A percentile compares a stretch with the other conserved stretches of the same genome.
These are phyloP conservation scores for Polyplosphaeria fusca DNA, from an alignment of 495 filamentous ascomycete species.

Conservation along the genomic window DNA sequence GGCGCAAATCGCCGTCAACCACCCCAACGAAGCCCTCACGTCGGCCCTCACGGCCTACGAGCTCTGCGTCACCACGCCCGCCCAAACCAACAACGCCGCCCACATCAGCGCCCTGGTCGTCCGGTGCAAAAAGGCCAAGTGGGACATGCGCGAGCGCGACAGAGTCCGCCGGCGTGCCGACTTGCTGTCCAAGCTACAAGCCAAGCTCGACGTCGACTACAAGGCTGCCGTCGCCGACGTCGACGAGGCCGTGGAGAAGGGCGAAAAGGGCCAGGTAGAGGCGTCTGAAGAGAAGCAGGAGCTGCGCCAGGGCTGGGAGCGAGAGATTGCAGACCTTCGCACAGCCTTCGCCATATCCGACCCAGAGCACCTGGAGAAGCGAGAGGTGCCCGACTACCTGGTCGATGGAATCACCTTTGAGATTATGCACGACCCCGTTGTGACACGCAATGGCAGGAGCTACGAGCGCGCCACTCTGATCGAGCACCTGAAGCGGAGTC, in stretches of 20 bases:
- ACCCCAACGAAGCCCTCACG: constrained; percentile 70
- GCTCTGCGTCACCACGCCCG: constrained; percentile 53
- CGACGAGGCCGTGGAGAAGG: constrained; percentile 33
- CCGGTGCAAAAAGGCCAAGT: constrained; percentile 72
- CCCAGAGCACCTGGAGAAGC: constrained; percentile 49
- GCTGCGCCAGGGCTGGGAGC: constrained; percentile 51
- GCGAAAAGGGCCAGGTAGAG: constrained; percentile 42
- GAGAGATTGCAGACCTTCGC: constrained; percentile 58
- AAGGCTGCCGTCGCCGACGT: constrained; percentile 50
- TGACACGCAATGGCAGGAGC: constrained; percentile 79
- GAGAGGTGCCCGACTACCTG: constrained; percentile 79
- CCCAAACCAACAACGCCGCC: constrained; percentile 46
- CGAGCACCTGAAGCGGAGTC: constrained; percentile 74
- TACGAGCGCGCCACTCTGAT: constrained; percentile 87
- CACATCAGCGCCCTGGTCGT: constrained; percentile 61
- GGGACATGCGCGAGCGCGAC: constrained; percentile 52
- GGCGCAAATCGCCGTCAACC: constrained; percentile 70
- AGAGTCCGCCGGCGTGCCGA: constrained; percentile 46
- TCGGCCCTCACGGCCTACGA: constrained; percentile 72
- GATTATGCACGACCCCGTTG: constrained; percentile 80
- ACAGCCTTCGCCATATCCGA: constrained; percentile 61
- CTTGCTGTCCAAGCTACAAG: constrained; percentile 55
- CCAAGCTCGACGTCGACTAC: constrained; percentile 45
- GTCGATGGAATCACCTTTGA: constrained; percentile 88
- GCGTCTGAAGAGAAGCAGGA: constrained; percentile 52